Evolutionary conservation across 768 basidiomycete species (phyloP).

Genomic region (Pisolithus sp.): DNA sequence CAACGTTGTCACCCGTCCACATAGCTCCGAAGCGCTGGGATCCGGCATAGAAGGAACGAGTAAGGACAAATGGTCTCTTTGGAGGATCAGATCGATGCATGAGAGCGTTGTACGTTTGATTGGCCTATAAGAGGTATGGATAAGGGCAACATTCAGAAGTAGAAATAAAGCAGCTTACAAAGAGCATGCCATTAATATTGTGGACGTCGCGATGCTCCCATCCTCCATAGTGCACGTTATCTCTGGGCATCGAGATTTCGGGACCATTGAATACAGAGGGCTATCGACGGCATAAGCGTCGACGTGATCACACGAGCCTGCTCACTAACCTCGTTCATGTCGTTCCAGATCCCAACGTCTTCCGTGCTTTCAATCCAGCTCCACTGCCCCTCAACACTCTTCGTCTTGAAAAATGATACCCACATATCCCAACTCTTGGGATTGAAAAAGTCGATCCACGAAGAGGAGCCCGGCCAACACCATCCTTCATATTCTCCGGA

Average conservation of each 20-base stretch:
- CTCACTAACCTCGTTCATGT: conserved; percentile 89
- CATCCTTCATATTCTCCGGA: conserved; percentile 90
- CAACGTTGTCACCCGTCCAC: conserved; percentile 98
- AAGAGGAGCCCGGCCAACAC: conserved; percentile 97
- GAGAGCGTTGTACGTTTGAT: conserved; percentile 77
- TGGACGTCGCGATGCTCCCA: conserved; percentile 99
- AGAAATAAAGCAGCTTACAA: conserved; percentile 39
- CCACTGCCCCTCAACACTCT: conserved; percentile 50
- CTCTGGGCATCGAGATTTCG: conserved; percentile 80
- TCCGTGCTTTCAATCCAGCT: conserved; percentile 77
- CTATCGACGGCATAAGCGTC: conserved; percentile 32
- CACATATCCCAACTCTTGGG: conserved; percentile 88
- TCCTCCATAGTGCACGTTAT: conserved; percentile 79
- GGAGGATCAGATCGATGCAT: conserved; percentile 66
- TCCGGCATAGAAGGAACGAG: conserved; percentile 91
- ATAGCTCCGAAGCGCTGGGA: conserved; percentile 95
- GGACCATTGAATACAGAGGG: conserved; percentile 99
- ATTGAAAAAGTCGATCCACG: conserved; percentile 98
- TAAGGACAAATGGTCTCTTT: conserved; percentile 90
- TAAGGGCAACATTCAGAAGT: neutral
- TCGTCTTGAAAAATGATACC: conserved; percentile 72
- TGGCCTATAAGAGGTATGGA: conserved; percentile 48
- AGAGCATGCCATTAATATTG: conserved; percentile 96
- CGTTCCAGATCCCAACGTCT: conserved; percentile 93
- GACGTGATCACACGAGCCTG: neutral